Evolutionary conservation across 1,284 basidiomycete genomes (phyloP), one percentile per base, ranked within the genome.

Genomic region (Ceratobasidium sp.): DNA sequence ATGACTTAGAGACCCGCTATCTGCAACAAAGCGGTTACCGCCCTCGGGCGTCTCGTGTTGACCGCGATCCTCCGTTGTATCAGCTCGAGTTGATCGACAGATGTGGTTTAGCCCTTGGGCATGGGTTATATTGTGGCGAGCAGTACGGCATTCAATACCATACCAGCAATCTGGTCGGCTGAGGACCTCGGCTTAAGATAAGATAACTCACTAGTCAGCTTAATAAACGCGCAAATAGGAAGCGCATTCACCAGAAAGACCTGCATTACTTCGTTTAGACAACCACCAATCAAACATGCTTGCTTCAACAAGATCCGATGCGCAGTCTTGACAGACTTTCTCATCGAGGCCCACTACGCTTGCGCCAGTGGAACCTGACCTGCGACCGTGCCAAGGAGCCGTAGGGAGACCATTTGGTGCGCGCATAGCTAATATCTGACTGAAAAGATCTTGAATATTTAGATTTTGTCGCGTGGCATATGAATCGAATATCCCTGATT

Each of bases 71-170:
- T 18, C 26, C 9, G 47, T 23, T n/a, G 18, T 13, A n/a, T 57
- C 49, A 14, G 7, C 41, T 49, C 23, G 52, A 16, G 47, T 50
- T 70, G 52, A 43, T 23, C 18, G 67, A 43, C 67, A 70, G 23
- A 70, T 70, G 30, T 70, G 67, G 30, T 75, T 75, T 23, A 52
- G 59, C 18, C 55, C 32, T 26, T 35, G 43, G 18, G 74, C 74
- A 38, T 75, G 74, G 41, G 14, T 38, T 13, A 49, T 35, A 23
- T 72, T 38, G 32, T 38, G 63, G 28, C 62, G 46, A 49, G 67
- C 72, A 21, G 57, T 71, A 8, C 74, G 23, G 38, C 74, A 75
- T 18, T 52, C 64, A 26, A 62, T 58, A n/a, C 74, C 74, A 49
- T 75, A 70, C 49, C 55, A 44, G 30, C 66, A 74, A 54, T 71